phyloP scores from a whole-genome alignment of 805 yeast species.

The Kluyveromyces lactis region DNA sequence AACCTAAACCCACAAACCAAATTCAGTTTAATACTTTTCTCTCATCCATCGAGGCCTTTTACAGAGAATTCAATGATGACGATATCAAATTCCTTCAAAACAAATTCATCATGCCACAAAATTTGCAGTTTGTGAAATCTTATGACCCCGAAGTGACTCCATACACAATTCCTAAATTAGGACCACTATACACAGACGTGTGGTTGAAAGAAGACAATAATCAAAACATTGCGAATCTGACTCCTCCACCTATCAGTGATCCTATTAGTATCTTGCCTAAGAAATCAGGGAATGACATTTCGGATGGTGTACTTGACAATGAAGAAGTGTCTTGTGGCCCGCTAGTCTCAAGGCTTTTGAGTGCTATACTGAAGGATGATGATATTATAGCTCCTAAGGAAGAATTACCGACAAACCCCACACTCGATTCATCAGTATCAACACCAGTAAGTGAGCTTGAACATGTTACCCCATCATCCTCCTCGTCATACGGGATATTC shows the following conservation, averaged over 20 bases:
- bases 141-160: slow-evolving; percentile 69
- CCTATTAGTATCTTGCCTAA: slow-evolving; percentile 41
- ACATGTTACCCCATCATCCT: slow-evolving; percentile 6
- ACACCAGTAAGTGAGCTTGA: slow-evolving; percentile 17
- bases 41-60: slow-evolving; percentile 76
- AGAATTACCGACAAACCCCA: slow-evolving; percentile 13
- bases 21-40: slow-evolving; percentile 87
- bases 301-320: slow-evolving; percentile 57
- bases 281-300: slow-evolving; percentile 43
- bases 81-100: slow-evolving; percentile 68
- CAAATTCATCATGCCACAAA: slow-evolving; percentile 48
- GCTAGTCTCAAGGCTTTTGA: slow-evolving; percentile 67
- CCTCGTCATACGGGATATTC: slow-evolving; percentile 27
- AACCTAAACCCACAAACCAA: slow-evolving; percentile 79
- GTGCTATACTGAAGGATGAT: slow-evolving; percentile 54
- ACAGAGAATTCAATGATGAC: slow-evolving; percentile 68
- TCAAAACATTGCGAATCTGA: slow-evolving; percentile 31
- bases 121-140: slow-evolving; percentile 27
- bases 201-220: slow-evolving; percentile 81
- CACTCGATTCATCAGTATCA: slow-evolving; percentile 9
- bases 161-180: slow-evolving; percentile 74
- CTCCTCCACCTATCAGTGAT: slow-evolving; percentile 43
- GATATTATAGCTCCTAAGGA: slow-evolving; percentile 12
- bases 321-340: slow-evolving; percentile 88
- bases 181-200: slow-evolving; percentile 68